Evolutionary conservation across 257 asterid species (phyloP), one percentile per base, ranked within the genome.

Genomic region (Pogostemon cablin): DNA sequence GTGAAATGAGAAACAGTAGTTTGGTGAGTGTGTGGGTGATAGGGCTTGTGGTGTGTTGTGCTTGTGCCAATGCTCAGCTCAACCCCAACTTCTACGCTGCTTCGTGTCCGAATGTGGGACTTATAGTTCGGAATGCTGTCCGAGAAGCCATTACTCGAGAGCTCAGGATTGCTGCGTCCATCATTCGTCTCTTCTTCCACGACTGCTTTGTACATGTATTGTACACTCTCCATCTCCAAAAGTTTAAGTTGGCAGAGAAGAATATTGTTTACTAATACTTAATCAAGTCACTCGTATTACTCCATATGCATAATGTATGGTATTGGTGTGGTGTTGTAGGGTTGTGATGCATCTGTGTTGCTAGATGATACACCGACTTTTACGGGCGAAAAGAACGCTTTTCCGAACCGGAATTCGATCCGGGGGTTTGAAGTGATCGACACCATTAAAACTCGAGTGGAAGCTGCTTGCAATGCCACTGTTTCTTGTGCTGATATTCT

Each of bases 401-500:
- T 73, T 3, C 92, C 96, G 1, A 88, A 88, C 78, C 44, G 77
- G 79, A 91, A 88, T 72, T 88, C 96, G 1, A 66, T 82, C 2
- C 77, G 96, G 68, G 97, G 96, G 0, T 91, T 77, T 56, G 96
- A 88, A 73, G 85, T 88, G 60, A 85, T 85, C 2, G 95, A 91
- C 80, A 78, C 81, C 34, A 88, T 88, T 25, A 91, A 91, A 79
- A 73, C 81, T 42, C 84, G 82, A 59, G 79, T 91, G 1, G 97
- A 91, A 38, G 68, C 67, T 42, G 82, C 68, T 25, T 88, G 96
- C 65, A 84, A 80, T 6, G 71, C 70, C 49, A 82, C 82, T 2
- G 92, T 90, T 15, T 86, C 97, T 8, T 90, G 97, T 78, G 90
- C 96, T n/a, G 96, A 90, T 74, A 84, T 90, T 72, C 81, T 90